Conservation (phyloP, 768 basidiomycete species). For the Pholiota microspora region DNA sequence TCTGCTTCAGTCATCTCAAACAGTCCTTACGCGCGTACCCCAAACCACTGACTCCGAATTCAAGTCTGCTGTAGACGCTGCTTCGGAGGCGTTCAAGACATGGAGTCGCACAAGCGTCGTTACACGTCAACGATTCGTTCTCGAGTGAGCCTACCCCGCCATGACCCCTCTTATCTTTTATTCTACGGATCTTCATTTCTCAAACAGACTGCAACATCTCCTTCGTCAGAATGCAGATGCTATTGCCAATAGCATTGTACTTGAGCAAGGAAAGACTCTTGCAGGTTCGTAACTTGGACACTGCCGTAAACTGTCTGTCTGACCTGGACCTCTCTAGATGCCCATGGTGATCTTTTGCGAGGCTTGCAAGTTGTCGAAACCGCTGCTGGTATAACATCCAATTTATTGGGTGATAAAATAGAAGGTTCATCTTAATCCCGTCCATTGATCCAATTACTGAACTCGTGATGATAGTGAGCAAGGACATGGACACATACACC, state of each 20-base stretch:
- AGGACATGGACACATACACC: constrained; percentile 94
- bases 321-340: constrained; percentile 50
- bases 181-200: background rate
- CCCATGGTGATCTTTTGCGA: constrained; percentile 91
- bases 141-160: constrained; percentile 64
- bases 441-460: background rate
- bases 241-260: constrained; percentile 84
- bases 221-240: constrained; percentile 85
- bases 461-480: constrained; percentile 57
- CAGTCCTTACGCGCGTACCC: constrained; percentile 84
- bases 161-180: background rate
- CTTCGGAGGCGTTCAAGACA: constrained; percentile 80
- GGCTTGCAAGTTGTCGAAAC: constrained; percentile 89
- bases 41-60: constrained; percentile 85
- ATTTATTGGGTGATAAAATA: constrained; percentile 85
- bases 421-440: constrained; percentile 60
- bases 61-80: constrained; percentile 77
- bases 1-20: constrained; percentile 75
- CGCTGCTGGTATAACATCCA: constrained; percentile 78
- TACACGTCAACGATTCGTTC: constrained; percentile 80
- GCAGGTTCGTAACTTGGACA: constrained; percentile 49
- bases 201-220: constrained; percentile 76
- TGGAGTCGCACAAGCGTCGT: constrained; percentile 89
- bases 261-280: constrained; percentile 95
- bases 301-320: background rate